Conservation (phyloP, 2,329 filamentous ascomycete genomes). For the Coniochaeta sp. region DNA sequence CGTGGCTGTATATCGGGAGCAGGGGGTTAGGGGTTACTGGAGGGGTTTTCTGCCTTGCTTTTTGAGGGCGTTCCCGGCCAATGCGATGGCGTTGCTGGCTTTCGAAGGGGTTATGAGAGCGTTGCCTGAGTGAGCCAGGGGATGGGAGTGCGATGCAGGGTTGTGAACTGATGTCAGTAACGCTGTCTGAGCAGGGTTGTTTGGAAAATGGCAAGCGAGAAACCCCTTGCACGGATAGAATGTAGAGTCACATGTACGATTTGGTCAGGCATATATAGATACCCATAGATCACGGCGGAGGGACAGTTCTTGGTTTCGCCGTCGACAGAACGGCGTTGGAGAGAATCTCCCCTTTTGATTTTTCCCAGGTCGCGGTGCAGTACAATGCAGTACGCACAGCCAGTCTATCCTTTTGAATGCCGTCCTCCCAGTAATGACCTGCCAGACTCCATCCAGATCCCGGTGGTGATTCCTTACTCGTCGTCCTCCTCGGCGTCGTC, state of each 20-base stretch:
- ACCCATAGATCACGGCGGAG: neutral
- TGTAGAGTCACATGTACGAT: neutral
- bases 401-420: slow-evolving; percentile 2
- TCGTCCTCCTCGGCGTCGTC: slow-evolving; percentile 98
- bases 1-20: slow-evolving; percentile 64
- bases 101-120: slow-evolving; percentile 87
- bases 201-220: neutral
- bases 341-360: slow-evolving; percentile 1
- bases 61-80: slow-evolving; percentile 87
- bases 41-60: slow-evolving; percentile 92
- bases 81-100: slow-evolving; percentile 85
- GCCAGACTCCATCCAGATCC: slow-evolving; percentile 5
- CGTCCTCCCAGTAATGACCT: neutral
- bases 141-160: neutral
- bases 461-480: slow-evolving; percentile 58
- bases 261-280: neutral
- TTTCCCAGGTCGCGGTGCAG: neutral
- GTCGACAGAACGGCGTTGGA: neutral
- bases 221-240: neutral
- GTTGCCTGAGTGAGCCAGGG: slow-evolving; percentile 28
- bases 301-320: neutral
- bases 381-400: neutral
- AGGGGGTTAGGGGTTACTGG: slow-evolving; percentile 77
- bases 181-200: neutral
- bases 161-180: neutral